phyloP scores from a whole-genome alignment of 148 eudicot genomes.

The Rhododendron ferrugineum region DNA sequence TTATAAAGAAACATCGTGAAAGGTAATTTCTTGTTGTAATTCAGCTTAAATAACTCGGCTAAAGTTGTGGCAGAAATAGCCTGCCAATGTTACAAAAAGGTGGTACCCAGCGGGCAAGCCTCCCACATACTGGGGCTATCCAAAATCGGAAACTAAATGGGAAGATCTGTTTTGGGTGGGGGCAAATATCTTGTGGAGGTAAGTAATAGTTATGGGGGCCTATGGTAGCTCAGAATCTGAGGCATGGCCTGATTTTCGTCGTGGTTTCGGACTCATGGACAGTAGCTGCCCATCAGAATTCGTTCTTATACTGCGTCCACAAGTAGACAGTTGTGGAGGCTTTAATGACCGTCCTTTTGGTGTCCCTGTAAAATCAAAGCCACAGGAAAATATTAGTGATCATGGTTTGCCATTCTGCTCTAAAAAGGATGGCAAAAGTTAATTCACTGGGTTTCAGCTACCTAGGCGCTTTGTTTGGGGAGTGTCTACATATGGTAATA shows the following conservation, averaged over 20 bases:
- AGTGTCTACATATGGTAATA: neutral
- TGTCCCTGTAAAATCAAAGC: slow-evolving; percentile 33
- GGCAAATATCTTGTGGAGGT: neutral
- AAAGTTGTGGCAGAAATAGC: neutral
- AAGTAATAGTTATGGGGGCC: neutral
- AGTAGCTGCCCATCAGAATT: slow-evolving; percentile 33
- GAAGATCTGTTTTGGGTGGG: neutral
- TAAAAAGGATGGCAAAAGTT: neutral
- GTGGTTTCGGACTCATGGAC: slow-evolving; percentile 25
- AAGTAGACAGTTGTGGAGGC: slow-evolving; percentile 41
- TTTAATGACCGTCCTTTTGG: slow-evolving; percentile 38
- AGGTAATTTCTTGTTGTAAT: neutral
- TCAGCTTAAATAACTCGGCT: neutral
- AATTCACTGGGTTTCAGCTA: neutral
- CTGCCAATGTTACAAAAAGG: neutral
- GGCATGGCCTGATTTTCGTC: slow-evolving; percentile 51
- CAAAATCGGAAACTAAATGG: neutral
- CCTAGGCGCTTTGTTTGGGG: neutral
- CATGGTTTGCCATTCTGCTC: neutral
- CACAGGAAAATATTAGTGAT: slow-evolving; percentile 1
- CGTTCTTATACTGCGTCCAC: slow-evolving; percentile 35
- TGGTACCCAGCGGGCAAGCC: neutral
- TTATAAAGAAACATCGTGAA: neutral
- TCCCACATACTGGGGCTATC: neutral
- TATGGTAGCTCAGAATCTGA: slow-evolving; percentile 66